These are phyloP conservation scores for Juncus effusus DNA, from an alignment of 176 grass and related monocot genomes.

Conservation along the genomic window DNA sequence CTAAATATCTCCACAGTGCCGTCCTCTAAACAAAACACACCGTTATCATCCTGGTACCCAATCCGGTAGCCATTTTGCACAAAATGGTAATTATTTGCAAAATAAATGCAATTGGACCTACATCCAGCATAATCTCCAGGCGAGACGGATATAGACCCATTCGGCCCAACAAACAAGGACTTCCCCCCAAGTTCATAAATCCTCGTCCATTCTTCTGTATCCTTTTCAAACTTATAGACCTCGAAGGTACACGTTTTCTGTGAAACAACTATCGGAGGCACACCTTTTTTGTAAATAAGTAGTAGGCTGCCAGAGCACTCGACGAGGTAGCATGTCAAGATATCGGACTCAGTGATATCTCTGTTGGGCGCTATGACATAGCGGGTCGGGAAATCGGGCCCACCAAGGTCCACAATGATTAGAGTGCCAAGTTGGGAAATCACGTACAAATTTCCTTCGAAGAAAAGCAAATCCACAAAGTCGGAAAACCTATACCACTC, in stretches of 20 bases:
- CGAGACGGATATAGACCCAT: slow-evolving; percentile 2
- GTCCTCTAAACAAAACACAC: neutral
- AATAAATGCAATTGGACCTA: slow-evolving; percentile 8
- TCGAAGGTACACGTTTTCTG: neutral
- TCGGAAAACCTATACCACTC: neutral
- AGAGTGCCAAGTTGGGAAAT: neutral
- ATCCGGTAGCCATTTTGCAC: neutral
- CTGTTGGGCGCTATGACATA: neutral
- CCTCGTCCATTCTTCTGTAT: neutral
- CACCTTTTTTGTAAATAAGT: neutral
- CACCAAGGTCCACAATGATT: neutral
- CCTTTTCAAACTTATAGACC: slow-evolving; percentile 1
- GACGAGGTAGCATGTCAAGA: neutral
- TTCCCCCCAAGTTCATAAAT: neutral
- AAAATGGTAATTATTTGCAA: neutral
- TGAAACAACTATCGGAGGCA: neutral
- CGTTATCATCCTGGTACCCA: slow-evolving; percentile 8
- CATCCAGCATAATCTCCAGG: neutral
- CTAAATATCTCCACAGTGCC: neutral
- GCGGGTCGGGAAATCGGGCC: neutral
- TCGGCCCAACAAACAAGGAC: neutral
- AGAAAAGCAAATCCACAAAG: neutral
- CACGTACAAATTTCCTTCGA: neutral
- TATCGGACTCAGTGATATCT: neutral
- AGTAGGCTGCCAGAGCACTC: neutral